phyloP scores from a whole-genome alignment of 2,329 filamentous ascomycete genomes.

The Shiraia sp. region DNA sequence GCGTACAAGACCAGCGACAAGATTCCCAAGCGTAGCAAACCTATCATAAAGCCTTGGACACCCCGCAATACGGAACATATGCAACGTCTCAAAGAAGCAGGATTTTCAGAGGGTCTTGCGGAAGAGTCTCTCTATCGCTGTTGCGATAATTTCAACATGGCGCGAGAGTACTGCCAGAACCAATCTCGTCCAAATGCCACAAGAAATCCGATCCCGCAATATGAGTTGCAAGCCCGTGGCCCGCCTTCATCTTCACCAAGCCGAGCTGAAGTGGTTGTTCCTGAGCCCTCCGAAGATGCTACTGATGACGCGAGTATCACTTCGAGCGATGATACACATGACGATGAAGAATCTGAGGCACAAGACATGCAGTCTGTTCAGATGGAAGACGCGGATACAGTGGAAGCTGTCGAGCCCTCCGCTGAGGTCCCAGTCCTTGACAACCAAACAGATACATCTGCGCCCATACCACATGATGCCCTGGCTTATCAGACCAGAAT shows the following conservation, averaged over 20 bases:
- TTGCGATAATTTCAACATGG: slow-evolving; percentile 64
- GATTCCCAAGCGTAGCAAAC: slow-evolving; percentile 52
- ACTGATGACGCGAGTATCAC: slow-evolving; percentile 32
- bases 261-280: slow-evolving; percentile 39
- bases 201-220: slow-evolving; percentile 68
- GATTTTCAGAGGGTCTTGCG: slow-evolving; percentile 65
- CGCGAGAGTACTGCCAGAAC: slow-evolving; percentile 75
- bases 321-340: slow-evolving; percentile 28
- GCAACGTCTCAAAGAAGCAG: slow-evolving; percentile 49
- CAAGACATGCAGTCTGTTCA: slow-evolving; percentile 43
- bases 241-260: slow-evolving; percentile 36
- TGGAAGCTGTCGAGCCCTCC: slow-evolving; percentile 14
- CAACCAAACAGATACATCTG: slow-evolving; percentile 13
- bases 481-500: slow-evolving; percentile 41
- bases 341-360: slow-evolving; percentile 30
- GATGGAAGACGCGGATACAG: slow-evolving; percentile 41
- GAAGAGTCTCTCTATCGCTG: slow-evolving; percentile 83
- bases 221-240: slow-evolving; percentile 38
- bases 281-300: slow-evolving; percentile 32
- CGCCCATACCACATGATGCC: slow-evolving; percentile 22
- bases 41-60: slow-evolving; percentile 57
- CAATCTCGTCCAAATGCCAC: slow-evolving; percentile 62
- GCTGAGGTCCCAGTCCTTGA: slow-evolving; percentile 24
- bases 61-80: slow-evolving; percentile 52
- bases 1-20: slow-evolving; percentile 67